Evolutionary conservation across 2,329 filamentous ascomycete species (phyloP).

Genomic region (Fonsecaea monophora): DNA sequence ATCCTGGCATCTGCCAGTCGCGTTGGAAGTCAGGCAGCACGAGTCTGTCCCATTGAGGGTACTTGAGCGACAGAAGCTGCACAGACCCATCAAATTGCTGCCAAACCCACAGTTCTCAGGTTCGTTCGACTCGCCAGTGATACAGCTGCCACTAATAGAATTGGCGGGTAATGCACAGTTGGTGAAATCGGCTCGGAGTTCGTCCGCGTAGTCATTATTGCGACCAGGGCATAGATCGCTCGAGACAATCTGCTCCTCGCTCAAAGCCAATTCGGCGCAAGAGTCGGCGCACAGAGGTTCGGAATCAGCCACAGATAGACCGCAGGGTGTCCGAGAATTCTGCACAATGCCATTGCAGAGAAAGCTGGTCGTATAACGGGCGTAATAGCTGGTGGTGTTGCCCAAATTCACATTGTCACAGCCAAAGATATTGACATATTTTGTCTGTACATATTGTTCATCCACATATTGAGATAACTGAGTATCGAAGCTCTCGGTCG

Average conservation of each 20-base stretch:
- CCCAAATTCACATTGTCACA: slow-evolving; percentile 78
- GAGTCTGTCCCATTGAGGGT: slow-evolving; percentile 93
- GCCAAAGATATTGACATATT: slow-evolving; percentile 81
- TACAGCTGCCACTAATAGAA: slow-evolving; percentile 76
- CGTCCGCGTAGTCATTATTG: slow-evolving; percentile 68
- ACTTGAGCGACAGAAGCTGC: slow-evolving; percentile 82
- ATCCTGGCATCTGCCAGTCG: slow-evolving; percentile 73
- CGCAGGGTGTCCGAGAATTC: slow-evolving; percentile 76
- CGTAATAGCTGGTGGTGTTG: slow-evolving; percentile 83
- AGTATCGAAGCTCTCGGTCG: slow-evolving; percentile 76
- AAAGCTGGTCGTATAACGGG: slow-evolving; percentile 88
- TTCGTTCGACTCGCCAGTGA: slow-evolving; percentile 80
- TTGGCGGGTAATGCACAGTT: slow-evolving; percentile 84
- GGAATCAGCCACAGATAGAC: slow-evolving; percentile 67
- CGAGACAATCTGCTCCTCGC: slow-evolving; percentile 82
- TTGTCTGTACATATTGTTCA: slow-evolving; percentile 75
- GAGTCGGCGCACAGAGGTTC: slow-evolving; percentile 85
- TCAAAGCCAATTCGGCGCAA: slow-evolving; percentile 85
- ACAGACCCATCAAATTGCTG: slow-evolving; percentile 74
- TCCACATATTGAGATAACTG: slow-evolving; percentile 75
- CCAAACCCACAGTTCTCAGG: slow-evolving; percentile 84
- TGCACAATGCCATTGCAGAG: slow-evolving; percentile 95
- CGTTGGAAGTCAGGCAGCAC: slow-evolving; percentile 84
- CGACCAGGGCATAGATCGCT: slow-evolving; percentile 77
- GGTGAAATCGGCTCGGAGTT: slow-evolving; percentile 91